These are phyloP conservation scores for Xylariaceae sp. DNA, from an alignment of 2,329 filamentous ascomycete species.

Conservation along the genomic window DNA sequence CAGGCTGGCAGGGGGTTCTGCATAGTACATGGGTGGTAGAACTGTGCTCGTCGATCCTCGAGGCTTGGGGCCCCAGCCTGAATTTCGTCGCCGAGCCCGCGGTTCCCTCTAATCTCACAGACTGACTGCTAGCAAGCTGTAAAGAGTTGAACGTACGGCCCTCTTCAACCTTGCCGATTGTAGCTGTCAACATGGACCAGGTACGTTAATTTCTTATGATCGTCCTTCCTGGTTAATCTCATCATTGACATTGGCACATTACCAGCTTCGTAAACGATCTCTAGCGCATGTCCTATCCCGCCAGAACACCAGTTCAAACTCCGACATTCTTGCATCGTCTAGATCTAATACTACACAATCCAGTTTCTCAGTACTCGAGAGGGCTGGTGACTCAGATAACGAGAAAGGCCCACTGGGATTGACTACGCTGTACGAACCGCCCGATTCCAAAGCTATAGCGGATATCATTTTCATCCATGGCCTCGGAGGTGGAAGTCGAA, in stretches of 20 bases:
- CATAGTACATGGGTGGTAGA: too few species aligned
- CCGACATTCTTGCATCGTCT: not conserved
- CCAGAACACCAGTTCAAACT: not conserved
- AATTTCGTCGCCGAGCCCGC: too few species aligned
- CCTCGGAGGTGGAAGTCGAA: constrained; percentile 13
- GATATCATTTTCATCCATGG: constrained; percentile 18
- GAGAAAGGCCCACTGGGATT: constrained; percentile 10
- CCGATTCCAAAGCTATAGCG: constrained; percentile 1
- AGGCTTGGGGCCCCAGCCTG: too few species aligned
- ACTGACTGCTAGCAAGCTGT: too few species aligned
- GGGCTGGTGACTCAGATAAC: not conserved
- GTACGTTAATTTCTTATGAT: too few species aligned
- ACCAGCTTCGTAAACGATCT: constrained; percentile 1
- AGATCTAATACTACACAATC: not conserved
- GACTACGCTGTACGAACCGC: constrained; percentile 12
- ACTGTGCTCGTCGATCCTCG: too few species aligned
- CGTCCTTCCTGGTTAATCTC: too few species aligned
- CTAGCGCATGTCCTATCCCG: not conserved
- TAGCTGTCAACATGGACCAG: too few species aligned
- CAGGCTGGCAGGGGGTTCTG: too few species aligned
- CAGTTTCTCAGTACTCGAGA: not conserved
- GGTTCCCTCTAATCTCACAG: too few species aligned
- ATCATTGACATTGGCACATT: not conserved
- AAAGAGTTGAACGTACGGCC: too few species aligned
- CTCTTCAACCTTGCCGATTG: too few species aligned